A percentile compares a stretch with the other conserved stretches of the same genome.
phyloP scores from a whole-genome alignment of 305 asterid genomes.

The Solanum chacoense region DNA sequence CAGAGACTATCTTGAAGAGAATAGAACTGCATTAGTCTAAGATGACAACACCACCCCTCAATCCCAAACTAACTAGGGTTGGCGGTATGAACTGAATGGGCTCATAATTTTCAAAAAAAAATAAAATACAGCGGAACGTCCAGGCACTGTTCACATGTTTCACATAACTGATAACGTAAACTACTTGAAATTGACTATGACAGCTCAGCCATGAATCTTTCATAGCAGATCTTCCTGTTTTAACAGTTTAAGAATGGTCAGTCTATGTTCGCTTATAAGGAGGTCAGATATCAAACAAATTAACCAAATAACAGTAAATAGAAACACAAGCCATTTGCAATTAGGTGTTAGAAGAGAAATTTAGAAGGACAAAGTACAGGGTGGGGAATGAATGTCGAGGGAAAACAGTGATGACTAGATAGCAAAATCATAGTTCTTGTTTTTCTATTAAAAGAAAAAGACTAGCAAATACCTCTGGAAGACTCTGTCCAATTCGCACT shows the following conservation, averaged over 20 bases:
- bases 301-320: background rate
- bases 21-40: background rate
- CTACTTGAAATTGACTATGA: background rate
- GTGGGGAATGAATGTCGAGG: background rate
- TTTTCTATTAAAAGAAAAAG: background rate
- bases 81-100: background rate
- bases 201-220: background rate
- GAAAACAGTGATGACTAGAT: background rate
- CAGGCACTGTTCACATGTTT: background rate
- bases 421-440: background rate
- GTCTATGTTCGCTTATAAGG: background rate
- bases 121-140: background rate
- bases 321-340: background rate
- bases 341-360: background rate
- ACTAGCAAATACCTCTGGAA: conserved; percentile 64
- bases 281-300: background rate
- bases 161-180: background rate
- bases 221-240: background rate
- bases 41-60: background rate
- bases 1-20: background rate
- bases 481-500: conserved; percentile 94
- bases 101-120: background rate
- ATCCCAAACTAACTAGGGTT: background rate
- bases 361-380: background rate
- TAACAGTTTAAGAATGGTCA: background rate